phyloP scores from a whole-genome alignment of 306 rosid genomes.

The Crotalaria pallida region DNA sequence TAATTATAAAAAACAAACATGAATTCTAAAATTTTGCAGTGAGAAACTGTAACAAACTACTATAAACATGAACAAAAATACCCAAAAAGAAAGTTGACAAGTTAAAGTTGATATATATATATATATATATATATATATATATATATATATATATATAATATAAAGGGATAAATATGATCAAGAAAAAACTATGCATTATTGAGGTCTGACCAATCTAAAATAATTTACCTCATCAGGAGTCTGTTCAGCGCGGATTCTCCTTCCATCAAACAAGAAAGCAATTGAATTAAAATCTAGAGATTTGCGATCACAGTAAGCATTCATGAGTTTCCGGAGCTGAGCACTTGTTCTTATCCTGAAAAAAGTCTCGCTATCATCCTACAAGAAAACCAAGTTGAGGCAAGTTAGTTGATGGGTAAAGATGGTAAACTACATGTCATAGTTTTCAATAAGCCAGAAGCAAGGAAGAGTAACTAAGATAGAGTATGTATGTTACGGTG shows the following conservation, averaged over 20 bases:
- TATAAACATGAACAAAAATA: not conserved
- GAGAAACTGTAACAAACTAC: not conserved
- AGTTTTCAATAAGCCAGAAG: not conserved
- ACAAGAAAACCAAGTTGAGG: not conserved
- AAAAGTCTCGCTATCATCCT: conserved; percentile 59
- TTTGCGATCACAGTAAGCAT: conserved; percentile 56
- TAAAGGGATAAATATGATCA: too few species aligned
- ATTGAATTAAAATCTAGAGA: conserved; percentile 49
- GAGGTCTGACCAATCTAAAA: not conserved
- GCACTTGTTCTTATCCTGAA: conserved; percentile 56
- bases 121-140: not conserved
- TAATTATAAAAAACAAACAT: too few species aligned
- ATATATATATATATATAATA: too few species aligned
- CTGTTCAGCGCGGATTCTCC: conserved; percentile 52
- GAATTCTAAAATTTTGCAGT: too few species aligned
- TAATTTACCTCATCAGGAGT: conserved; percentile 64
- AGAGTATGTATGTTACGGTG: too few species aligned
- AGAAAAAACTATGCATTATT: not conserved
- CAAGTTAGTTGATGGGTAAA: not conserved
- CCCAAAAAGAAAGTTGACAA: not conserved
- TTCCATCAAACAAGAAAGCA: conserved; percentile 76
- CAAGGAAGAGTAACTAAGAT: not conserved
- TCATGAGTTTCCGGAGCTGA: conserved; percentile 56
- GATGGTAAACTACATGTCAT: not conserved
- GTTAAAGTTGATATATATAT: not conserved